Conservation (phyloP, 2,329 filamentous ascomycete genomes). For the Decorospora gaudefroyi region DNA sequence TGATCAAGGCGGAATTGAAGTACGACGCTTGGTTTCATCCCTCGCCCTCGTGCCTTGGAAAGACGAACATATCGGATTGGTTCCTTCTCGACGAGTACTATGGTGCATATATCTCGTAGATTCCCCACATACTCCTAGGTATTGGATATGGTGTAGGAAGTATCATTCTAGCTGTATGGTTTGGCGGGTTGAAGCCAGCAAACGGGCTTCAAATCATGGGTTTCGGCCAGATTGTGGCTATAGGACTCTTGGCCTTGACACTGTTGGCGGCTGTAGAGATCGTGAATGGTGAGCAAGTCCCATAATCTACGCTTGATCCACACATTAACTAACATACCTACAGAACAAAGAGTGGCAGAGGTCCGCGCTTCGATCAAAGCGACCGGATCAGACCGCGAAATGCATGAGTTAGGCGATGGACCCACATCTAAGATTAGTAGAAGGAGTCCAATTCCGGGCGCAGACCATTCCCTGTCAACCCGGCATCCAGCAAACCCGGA, state of each 20-base stretch:
- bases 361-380: no score
- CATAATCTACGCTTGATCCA: no score
- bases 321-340: no score
- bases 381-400: no score
- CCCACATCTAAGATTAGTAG: no score
- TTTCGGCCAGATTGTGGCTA: slow-evolving; percentile 21
- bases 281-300: slow-evolving; percentile 11
- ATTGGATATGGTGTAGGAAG: slow-evolving; percentile 1
- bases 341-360: no score
- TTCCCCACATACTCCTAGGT: neutral
- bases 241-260: slow-evolving; percentile 12
- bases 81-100: neutral
- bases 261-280: slow-evolving; percentile 10
- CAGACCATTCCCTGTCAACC: no score
- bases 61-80: neutral
- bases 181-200: neutral
- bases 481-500: no score
- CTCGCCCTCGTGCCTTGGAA: neutral
- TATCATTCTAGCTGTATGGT: slow-evolving; percentile 1
- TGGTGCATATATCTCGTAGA: neutral
- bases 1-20: neutral
- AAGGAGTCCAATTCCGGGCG: no score
- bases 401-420: no score
- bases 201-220: slow-evolving; percentile 6
- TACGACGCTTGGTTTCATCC: neutral